Evolutionary conservation across 176 grass and related monocot species (phyloP).

Genomic region (Urochloa ruziziensis): DNA sequence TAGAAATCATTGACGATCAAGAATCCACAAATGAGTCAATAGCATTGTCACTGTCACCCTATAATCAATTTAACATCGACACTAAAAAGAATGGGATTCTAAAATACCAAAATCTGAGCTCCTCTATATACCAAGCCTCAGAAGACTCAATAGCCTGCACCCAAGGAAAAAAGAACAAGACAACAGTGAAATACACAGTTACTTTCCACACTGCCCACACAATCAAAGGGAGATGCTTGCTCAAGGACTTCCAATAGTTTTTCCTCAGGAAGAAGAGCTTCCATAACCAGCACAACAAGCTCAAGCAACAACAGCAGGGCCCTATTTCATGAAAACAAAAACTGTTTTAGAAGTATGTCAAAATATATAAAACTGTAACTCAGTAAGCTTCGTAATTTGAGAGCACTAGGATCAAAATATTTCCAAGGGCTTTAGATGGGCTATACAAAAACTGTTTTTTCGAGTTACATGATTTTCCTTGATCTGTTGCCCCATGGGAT

Average conservation of each 20-base stretch:
- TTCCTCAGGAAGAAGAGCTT: constrained; percentile 27
- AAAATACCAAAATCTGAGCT: constrained; percentile 40
- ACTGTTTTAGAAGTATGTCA: background rate
- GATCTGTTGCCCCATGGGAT: background rate
- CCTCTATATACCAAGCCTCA: constrained; percentile 47
- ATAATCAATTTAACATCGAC: constrained; percentile 49
- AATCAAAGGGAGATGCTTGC: constrained; percentile 12
- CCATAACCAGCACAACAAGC: constrained; percentile 16
- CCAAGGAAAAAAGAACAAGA: constrained; percentile 13
- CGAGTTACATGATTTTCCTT: background rate
- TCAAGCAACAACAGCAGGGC: constrained; percentile 72
- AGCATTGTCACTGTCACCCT: constrained; percentile 30
- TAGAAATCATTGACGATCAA: background rate
- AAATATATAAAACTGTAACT: constrained; percentile 14
- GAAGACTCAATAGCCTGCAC: constrained; percentile 9
- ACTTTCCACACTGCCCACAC: constrained; percentile 37
- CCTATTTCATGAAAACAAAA: constrained; percentile 44
- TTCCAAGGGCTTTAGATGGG: background rate
- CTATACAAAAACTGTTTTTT: background rate
- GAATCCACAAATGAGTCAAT: constrained; percentile 10
- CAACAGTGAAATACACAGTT: constrained; percentile 19
- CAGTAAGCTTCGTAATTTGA: background rate
- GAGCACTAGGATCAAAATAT: background rate
- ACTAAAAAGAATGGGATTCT: constrained; percentile 49
- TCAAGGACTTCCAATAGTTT: constrained; percentile 16